Evolutionary conservation across 2,329 filamentous ascomycete genomes (phyloP), one percentile per base, ranked within the genome.

Genomic region (Penicillium sp.): DNA sequence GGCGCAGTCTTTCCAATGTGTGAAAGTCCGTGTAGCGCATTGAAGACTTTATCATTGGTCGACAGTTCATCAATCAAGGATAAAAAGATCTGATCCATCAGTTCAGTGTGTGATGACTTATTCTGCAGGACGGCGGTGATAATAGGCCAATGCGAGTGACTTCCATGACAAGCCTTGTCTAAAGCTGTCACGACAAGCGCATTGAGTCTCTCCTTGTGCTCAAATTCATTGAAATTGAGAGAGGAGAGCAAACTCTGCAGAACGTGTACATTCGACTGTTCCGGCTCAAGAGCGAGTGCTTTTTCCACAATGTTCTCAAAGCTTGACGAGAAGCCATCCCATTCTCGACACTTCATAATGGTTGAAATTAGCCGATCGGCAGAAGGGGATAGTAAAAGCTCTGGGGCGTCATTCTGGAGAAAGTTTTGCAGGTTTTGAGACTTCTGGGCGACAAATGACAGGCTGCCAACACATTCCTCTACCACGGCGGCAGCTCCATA

Each of bases 371-470:
- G 71, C 47, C 87, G 81, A 2, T 81, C 72, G 0, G 84, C 83
- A 1, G 90, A 92, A 0, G 88, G 83, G 0, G 90, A 92, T 2
- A 81, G 72, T 3, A 92, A 73, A 14, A 94, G 74, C 1, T 77
- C 73, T 0, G 82, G 76, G 13, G 88, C 76, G 56, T 86, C 77
- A 1, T 83, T 75, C 18, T 77, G 71, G 4, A 88, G 72, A 40
- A 89, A 84, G 0, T 75, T 65, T 4, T 77, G 70, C 11, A 86
- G 71, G n/a, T 72, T 67, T 13, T 70, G 57, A 11, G 77, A 75
- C 2, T 65, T 61, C 34, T 76, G 59, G 2, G 82, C 62, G 3
- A 79, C 59, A 21, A 68, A 58, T 1, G 75, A 75, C 45, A 77
- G 73, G 10, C 72, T 73, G 24, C 74, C 72, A 24, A 85, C 63